A percentile compares a stretch with the other conserved stretches of the same genome.
phyloP scores from a whole-genome alignment of 2,329 filamentous ascomycete species.

The Davidsoniella virescens region DNA sequence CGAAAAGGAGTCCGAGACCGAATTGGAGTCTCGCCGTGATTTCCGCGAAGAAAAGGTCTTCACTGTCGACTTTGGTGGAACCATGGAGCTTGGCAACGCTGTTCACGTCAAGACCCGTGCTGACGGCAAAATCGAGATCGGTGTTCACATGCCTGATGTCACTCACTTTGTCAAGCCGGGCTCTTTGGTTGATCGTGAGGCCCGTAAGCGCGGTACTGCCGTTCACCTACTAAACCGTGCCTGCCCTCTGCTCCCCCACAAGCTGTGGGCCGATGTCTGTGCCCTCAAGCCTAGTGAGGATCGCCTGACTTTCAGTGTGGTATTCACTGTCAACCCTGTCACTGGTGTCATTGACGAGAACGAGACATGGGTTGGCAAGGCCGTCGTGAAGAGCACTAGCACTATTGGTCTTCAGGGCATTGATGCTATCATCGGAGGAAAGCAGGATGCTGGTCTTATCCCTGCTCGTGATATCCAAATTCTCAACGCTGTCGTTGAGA shows the following conservation, averaged over 20 bases:
- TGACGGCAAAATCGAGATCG: constrained; percentile 82
- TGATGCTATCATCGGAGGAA: constrained; percentile 59
- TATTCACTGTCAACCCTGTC: constrained; percentile 75
- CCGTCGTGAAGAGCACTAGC: constrained; percentile 79
- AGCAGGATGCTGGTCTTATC: constrained; percentile 35
- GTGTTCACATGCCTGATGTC: constrained; percentile 87
- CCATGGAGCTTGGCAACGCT: constrained; percentile 78
- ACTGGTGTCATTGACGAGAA: constrained; percentile 67
- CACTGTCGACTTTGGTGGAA: constrained; percentile 80
- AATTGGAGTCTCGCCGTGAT: constrained; percentile 62
- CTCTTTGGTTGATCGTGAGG: constrained; percentile 89
- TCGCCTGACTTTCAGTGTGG: constrained; percentile 76
- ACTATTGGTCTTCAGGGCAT: constrained; percentile 76
- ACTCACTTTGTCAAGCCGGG: constrained; percentile 94
- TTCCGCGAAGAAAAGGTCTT: constrained; percentile 81
- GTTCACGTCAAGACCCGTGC: constrained; percentile 74
- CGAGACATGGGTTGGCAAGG: constrained; percentile 86
- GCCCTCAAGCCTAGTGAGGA: constrained; percentile 77
- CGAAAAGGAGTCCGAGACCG: constrained; percentile 62
- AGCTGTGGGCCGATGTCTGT: constrained; percentile 74
- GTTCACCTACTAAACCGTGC: constrained; percentile 85
- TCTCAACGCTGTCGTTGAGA: constrained; percentile 66
- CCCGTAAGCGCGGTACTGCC: constrained; percentile 91
- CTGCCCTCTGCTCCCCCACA: constrained; percentile 75
- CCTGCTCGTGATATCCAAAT: constrained; percentile 64